Conservation (phyloP, 805 yeast genomes). For the Schizosaccharomyces octosporus region DNA sequence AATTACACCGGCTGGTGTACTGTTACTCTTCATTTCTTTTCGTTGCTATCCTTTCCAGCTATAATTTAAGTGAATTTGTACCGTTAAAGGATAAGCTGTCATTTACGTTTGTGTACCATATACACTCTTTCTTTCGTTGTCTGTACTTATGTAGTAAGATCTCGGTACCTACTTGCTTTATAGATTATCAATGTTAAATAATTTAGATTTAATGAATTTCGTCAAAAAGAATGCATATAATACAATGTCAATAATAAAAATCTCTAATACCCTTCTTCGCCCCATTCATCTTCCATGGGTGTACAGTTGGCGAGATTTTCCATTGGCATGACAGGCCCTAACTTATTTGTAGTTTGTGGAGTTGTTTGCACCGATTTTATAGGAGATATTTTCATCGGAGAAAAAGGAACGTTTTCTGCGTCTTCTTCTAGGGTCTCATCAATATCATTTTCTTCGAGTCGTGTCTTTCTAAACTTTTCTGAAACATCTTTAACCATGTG, state of each 20-base stretch:
- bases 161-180: too few species aligned
- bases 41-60: background rate
- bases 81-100: too few species aligned
- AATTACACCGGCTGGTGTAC: background rate
- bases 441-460: background rate
- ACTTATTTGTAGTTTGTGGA: background rate
- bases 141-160: too few species aligned
- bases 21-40: background rate
- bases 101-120: too few species aligned
- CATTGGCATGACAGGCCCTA: background rate
- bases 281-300: conserved; percentile 1
- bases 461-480: background rate
- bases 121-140: too few species aligned
- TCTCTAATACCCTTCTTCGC: background rate
- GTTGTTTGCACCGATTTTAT: background rate
- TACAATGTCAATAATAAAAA: background rate
- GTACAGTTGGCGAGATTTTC: background rate
- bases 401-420: background rate
- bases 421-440: background rate
- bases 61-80: too few species aligned
- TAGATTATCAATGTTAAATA: too few species aligned
- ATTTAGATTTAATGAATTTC: too few species aligned
- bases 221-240: too few species aligned
- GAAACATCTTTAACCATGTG: background rate
- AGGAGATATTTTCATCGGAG: background rate